Conservation (phyloP, 2,329 filamentous ascomycete species). For the Epichloe gansuensis region DNA sequence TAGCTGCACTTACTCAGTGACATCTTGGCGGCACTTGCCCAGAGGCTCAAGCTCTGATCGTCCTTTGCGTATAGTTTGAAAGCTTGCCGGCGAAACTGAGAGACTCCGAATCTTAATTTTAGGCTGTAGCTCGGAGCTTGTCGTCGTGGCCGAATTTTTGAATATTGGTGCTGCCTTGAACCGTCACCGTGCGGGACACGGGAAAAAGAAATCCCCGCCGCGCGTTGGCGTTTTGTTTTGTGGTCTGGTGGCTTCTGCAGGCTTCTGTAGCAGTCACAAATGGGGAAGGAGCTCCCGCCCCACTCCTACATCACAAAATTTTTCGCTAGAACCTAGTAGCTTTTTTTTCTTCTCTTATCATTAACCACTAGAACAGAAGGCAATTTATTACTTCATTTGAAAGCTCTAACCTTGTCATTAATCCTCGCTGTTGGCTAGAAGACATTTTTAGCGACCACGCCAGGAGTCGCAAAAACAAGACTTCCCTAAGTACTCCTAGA, state of each 20-base stretch:
- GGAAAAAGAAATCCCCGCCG: conserved; percentile 17
- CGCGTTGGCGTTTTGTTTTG: neutral
- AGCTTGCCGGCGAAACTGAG: conserved; percentile 5
- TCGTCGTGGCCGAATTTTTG: conserved; percentile 20
- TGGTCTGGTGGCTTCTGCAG: neutral
- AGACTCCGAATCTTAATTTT: conserved; percentile 14
- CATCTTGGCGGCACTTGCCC: conserved; percentile 22
- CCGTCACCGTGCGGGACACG: conserved; percentile 16
- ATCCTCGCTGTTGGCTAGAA: no score
- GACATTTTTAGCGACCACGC: no score
- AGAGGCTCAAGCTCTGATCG: conserved; percentile 15
- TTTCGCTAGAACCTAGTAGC: no score
- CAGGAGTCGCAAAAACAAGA: no score
- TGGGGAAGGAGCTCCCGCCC: no score
- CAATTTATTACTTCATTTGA: no score
- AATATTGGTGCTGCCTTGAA: conserved; percentile 3
- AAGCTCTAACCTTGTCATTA: no score
- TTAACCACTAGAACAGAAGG: no score
- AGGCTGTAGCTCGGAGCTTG: conserved; percentile 20
- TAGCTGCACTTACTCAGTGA: conserved; percentile 25
- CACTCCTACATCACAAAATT: no score
- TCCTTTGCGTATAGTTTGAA: neutral
- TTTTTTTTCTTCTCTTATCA: no score
- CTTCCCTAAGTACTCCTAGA: no score
- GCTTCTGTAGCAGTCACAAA: neutral